Evolutionary conservation across 2,329 filamentous ascomycete genomes (phyloP).

Genomic region (Sordariomycetes sp.): DNA sequence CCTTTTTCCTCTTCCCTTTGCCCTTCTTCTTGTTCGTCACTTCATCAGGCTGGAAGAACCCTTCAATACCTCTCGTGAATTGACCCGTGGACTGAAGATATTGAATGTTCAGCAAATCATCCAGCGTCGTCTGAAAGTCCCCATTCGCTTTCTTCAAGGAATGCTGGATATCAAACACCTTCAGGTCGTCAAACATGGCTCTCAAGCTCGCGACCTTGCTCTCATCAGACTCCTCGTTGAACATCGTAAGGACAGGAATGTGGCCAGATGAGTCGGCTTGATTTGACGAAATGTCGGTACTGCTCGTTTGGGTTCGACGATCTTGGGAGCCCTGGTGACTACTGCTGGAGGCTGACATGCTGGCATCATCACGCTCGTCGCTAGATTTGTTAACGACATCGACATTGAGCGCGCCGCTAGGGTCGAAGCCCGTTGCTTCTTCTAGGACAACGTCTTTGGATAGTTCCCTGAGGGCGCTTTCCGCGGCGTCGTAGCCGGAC

Average conservation of each 20-base stretch:
- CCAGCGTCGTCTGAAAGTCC: slow-evolving; percentile 62
- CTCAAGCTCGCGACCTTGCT: slow-evolving; percentile 55
- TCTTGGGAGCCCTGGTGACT: slow-evolving; percentile 18
- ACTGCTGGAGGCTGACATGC: slow-evolving; percentile 14
- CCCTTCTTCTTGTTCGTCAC: slow-evolving; percentile 12
- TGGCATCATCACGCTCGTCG: slow-evolving; percentile 13
- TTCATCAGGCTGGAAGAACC: slow-evolving; percentile 55
- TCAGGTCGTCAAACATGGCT: slow-evolving; percentile 64
- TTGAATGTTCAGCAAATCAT: slow-evolving; percentile 71
- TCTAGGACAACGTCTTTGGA: slow-evolving; percentile 55
- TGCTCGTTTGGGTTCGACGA: slow-evolving; percentile 14
- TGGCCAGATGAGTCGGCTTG: slow-evolving; percentile 13
- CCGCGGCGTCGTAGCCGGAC: slow-evolving; percentile 42
- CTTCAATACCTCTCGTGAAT: slow-evolving; percentile 69
- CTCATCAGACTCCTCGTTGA: slow-evolving; percentile 37
- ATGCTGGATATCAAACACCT: slow-evolving; percentile 54
- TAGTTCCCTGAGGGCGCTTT: slow-evolving; percentile 53
- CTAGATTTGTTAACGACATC: too few relatives aligned
- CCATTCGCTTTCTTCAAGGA: slow-evolving; percentile 59
- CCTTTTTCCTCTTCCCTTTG: slow-evolving; percentile 30
- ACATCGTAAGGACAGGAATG: slow-evolving; percentile 20
- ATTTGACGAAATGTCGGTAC: slow-evolving; percentile 18
- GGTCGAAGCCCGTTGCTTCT: slow-evolving; percentile 69
- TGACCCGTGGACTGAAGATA: slow-evolving; percentile 62
- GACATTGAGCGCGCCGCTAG: slow-evolving; percentile 43